Evolutionary conservation across 148 eudicot genomes (phyloP).

Genomic region (Fagopyrum esculentum): DNA sequence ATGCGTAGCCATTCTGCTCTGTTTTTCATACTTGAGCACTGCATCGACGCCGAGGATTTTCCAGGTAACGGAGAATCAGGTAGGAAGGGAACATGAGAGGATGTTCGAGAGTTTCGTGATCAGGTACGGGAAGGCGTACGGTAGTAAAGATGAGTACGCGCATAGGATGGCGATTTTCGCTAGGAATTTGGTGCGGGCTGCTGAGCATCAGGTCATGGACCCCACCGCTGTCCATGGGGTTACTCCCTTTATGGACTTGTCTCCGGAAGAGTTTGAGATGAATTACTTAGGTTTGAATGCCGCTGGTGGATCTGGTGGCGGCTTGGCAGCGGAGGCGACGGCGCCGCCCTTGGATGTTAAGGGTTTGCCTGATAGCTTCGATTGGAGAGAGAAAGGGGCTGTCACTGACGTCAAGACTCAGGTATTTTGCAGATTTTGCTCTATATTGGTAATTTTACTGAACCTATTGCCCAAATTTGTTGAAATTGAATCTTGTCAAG

Average conservation of each 20-base stretch:
- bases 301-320: conserved; percentile 10
- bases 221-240: conserved; percentile 87
- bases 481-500: conserved; percentile 15
- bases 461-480: neutral
- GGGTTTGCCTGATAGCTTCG: conserved; percentile 66
- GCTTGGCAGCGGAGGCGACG: conserved; percentile 8
- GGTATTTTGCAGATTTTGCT: conserved; percentile 29
- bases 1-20: conserved; percentile 4
- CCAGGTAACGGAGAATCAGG: conserved; percentile 22
- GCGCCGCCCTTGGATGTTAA: conserved; percentile 37
- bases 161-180: conserved; percentile 60
- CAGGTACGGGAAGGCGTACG: conserved; percentile 53
- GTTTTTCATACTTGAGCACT: neutral
- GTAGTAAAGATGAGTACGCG: conserved; percentile 55
- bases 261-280: conserved; percentile 58
- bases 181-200: conserved; percentile 56
- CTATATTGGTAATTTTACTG: neutral
- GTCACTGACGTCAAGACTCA: conserved; percentile 81
- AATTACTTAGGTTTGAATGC: conserved; percentile 46
- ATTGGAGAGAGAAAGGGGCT: conserved; percentile 93
- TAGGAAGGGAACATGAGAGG: conserved; percentile 23
- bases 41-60: conserved; percentile 10
- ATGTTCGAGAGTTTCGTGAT: conserved; percentile 42
- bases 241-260: conserved; percentile 69
- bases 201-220: conserved; percentile 82